Conservation (phyloP, 768 basidiomycete genomes). For the Kwoniella bestiolae region DNA sequence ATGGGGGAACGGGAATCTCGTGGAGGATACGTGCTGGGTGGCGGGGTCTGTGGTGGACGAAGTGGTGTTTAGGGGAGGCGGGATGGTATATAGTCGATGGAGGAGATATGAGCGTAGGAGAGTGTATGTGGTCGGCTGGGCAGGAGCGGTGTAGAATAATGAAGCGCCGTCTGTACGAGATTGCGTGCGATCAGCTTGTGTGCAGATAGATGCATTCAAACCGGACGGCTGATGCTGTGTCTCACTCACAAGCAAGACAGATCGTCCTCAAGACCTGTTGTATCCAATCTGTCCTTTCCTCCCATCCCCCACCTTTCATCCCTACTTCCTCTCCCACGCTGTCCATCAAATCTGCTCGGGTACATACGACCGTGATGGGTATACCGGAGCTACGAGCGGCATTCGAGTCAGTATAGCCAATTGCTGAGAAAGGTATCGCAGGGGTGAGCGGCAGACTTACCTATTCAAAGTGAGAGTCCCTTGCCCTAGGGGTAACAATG, state of each 20-base stretch:
- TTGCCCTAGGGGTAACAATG: conserved; percentile 78
- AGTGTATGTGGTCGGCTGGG: conserved; percentile 72
- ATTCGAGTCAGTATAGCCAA: not conserved
- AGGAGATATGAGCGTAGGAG: conserved; percentile 81
- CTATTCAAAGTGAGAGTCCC: conserved; percentile 86
- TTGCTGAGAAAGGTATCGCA: not conserved
- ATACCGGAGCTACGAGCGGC: conserved; percentile 62
- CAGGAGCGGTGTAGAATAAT: conserved; percentile 82
- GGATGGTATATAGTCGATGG: conserved; percentile 76
- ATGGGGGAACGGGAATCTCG: conserved; percentile 81
- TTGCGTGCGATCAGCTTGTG: not conserved
- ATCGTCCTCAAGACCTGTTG: conserved; percentile 95
- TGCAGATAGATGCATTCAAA: not conserved
- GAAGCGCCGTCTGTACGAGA: conserved; percentile 76
- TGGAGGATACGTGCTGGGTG: conserved; percentile 64
- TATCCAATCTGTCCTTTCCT: conserved; percentile 90
- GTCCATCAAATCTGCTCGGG: conserved; percentile 91
- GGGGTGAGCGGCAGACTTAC: conserved; percentile 22
- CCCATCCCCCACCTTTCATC: conserved; percentile 73
- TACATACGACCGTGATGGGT: conserved; percentile 85
- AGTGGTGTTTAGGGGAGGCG: conserved; percentile 62
- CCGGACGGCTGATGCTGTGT: not conserved
- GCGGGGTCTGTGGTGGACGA: conserved; percentile 29
- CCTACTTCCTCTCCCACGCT: conserved; percentile 72
- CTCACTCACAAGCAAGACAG: conserved; percentile 81